Evolutionary conservation across 2,329 filamentous ascomycete genomes (phyloP).

Genomic region (Fusarium algeriense): DNA sequence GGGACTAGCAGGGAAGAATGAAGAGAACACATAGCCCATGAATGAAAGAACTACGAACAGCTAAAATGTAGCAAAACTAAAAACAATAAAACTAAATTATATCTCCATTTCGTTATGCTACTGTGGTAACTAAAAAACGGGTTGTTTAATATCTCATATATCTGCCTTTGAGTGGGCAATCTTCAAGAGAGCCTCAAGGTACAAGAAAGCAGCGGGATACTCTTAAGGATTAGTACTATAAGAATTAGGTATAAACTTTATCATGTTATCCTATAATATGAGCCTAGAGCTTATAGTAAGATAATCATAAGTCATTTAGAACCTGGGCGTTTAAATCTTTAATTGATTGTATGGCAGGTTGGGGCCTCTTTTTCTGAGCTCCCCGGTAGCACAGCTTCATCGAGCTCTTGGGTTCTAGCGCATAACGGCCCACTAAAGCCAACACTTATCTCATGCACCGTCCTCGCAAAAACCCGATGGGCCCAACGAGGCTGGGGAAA

Average conservation of each 20-base stretch:
- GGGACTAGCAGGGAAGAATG: not conserved
- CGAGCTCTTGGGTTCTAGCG: slow-evolving; percentile 16
- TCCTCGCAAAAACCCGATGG: slow-evolving; percentile 24
- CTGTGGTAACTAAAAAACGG: not conserved
- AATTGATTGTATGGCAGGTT: too few relatives aligned
- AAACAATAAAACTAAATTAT: not conserved
- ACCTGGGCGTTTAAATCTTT: too few relatives aligned
- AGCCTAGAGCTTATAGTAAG: not conserved
- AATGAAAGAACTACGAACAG: not conserved
- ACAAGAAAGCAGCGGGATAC: not conserved
- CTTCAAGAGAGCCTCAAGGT: not conserved
- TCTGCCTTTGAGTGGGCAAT: too few relatives aligned
- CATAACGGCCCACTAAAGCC: slow-evolving; percentile 20
- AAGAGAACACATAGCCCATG: not conserved
- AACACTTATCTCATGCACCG: not conserved
- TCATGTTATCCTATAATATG: not conserved
- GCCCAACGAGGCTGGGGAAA: slow-evolving; percentile 45
- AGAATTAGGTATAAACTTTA: not conserved
- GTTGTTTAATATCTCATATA: not conserved
- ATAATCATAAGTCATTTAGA: too few relatives aligned
- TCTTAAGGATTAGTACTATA: not conserved
- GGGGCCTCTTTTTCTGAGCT: not conserved
- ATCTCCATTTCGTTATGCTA: too few relatives aligned
- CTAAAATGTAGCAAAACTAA: not conserved
- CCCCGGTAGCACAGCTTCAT: slow-evolving; percentile 4